Evolutionary conservation across 2,329 filamentous ascomycete genomes (phyloP).

Genomic region (Penicillium vulpinum): DNA sequence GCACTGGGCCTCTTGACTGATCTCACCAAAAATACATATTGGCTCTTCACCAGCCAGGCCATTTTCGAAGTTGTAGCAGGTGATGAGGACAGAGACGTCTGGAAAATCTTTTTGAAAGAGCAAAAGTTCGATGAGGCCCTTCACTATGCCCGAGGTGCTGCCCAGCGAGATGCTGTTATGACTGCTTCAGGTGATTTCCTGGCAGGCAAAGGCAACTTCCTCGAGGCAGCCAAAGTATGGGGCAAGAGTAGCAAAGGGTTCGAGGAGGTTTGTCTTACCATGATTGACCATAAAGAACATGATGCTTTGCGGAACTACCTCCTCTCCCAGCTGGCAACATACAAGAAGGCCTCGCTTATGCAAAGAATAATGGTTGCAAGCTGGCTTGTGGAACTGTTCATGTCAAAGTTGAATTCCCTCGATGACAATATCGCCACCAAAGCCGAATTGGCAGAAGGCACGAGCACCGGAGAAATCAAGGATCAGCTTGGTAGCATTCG

Average conservation of each 20-base stretch:
- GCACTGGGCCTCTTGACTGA: conserved; percentile 85
- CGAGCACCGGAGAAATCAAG: conserved; percentile 65
- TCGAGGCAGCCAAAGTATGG: conserved; percentile 85
- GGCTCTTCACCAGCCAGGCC: conserved; percentile 87
- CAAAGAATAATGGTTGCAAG: conserved; percentile 92
- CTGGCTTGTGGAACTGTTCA: conserved; percentile 94
- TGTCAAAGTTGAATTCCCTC: conserved; percentile 92
- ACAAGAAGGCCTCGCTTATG: conserved; percentile 84
- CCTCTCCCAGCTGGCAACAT: conserved; percentile 74
- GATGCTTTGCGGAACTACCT: conserved; percentile 91
- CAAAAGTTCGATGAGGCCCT: conserved; percentile 88
- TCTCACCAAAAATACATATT: conserved; percentile 92
- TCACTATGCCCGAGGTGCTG: conserved; percentile 74
- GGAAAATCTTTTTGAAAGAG: conserved; percentile 86
- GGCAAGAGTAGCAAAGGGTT: conserved; percentile 96
- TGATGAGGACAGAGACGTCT: conserved; percentile 88
- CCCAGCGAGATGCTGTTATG: conserved; percentile 87
- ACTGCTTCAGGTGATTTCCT: conserved; percentile 90
- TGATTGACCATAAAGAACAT: conserved; percentile 86
- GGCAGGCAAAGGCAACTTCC: conserved; percentile 74
- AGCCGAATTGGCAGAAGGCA: conserved; percentile 72
- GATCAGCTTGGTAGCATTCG: conserved; percentile 70
- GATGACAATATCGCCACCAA: conserved; percentile 93
- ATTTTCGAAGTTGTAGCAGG: conserved; percentile 92
- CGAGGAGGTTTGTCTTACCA: conserved; percentile 86